phyloP scores from a whole-genome alignment of 306 rosid species.

The Delonix regia region DNA sequence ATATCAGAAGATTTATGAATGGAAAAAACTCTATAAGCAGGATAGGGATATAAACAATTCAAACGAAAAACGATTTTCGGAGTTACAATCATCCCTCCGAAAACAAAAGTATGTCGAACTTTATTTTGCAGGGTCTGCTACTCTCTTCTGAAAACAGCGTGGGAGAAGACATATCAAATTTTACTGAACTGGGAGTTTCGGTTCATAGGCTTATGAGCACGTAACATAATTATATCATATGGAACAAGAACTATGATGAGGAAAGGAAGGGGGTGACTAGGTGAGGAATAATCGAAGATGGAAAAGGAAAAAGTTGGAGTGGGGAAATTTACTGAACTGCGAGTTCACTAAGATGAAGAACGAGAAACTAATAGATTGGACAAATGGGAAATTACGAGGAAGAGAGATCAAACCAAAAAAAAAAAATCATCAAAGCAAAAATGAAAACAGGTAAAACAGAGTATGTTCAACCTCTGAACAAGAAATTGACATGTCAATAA shows the following conservation, averaged over 20 bases:
- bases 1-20: neutral
- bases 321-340: neutral
- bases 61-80: too few species aligned
- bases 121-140: neutral
- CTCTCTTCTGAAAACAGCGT: too few species aligned
- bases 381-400: conserved; percentile 14
- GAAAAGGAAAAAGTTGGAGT: too few species aligned
- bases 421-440: neutral
- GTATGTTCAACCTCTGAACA: conserved; percentile 1
- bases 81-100: neutral
- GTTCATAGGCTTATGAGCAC: neutral
- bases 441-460: conserved; percentile 33
- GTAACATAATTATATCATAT: neutral
- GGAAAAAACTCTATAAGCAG: too few species aligned
- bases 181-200: neutral
- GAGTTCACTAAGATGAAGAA: neutral
- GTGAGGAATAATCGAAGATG: too few species aligned
- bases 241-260: neutral
- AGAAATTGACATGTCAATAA: conserved; percentile 21
- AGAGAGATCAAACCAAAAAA: neutral
- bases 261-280: too few species aligned
- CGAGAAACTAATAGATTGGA: neutral
- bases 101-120: neutral
- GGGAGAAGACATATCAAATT: neutral
- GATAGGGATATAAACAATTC: too few species aligned